Base-by-base conservation (phyloP, 2,329 filamentous ascomycete genomes). In the Pestalotiopsis fici region DNA sequence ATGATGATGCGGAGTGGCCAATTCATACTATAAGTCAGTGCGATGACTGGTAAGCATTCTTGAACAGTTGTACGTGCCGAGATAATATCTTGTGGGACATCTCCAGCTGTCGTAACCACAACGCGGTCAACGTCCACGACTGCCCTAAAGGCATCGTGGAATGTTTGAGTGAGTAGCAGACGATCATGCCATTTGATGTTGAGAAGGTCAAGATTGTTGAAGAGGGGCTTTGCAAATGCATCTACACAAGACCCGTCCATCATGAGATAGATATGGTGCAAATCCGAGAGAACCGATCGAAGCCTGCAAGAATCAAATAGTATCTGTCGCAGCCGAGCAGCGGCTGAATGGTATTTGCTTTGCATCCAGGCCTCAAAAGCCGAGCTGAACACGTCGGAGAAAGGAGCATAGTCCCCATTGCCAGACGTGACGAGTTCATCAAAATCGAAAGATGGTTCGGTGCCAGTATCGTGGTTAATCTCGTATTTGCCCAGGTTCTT, bases 321-420 rank as follows among this genome's bases (percentile, higher is more conserved):
- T 2, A 89, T 85, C 57, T 85, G 82, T 23, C 88, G 88, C 18
- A 98, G 82, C 1, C 88, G 87, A 0, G 83, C 83, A 0, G 92
- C 92, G 7, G 92, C 91, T 35, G 90, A 84, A 25, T 88, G 87
- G 72, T 95, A 90, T 74, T 94, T 92, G 76, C 87, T 90, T 69
- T 90, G 84, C 66, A 98, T 91, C 89, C 95, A 94, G n/a, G 79
- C 81, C 59, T 91, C 86, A 72, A 98, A 93, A 0, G 90, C 87
- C 4, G 84, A 80, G 61, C 88, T 86, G 69, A 98, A 93, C 1
- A 94, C 83, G 71, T 95, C 91, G 0, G 92, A 84, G 72, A 96
- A 96, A 0, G 93, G 91, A 0, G 87, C 86, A 7, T 93, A 76
- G 69, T 71, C 83, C 78, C 9, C 82, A 72, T 0, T 78, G 77